Base-by-base conservation (phyloP, 345 rosid genomes). In the Aquilaria sinensis region DNA sequence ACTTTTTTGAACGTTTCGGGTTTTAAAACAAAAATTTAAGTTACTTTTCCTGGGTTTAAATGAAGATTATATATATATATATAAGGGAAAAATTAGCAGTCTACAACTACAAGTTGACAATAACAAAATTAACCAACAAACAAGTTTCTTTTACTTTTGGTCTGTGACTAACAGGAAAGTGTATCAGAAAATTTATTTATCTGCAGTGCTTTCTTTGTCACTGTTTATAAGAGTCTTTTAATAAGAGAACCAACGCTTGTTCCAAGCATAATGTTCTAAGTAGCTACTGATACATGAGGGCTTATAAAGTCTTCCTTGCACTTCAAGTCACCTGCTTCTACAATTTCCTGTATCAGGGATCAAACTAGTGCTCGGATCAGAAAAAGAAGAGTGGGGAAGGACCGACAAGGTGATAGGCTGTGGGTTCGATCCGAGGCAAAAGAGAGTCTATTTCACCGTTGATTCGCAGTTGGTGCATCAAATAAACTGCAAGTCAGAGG, bases 341-440 rank as follows among this genome's bases (percentile, higher is more conserved):
- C 33, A n/a, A 12, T 11, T 31, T 37, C 29, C 60, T 58, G 37
- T 67, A 71, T 15, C 75, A 93, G 98, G 94, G n/a, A 82, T 72
- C 64, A 77, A 90, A 56, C 78, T 88, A 9, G 87, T 73, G 30
- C 66, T 75, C 31, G 85, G 76, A 75, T 74, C 87, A 0, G 82
- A 78, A 64, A 75, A 75, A 63, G 64, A 77, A 46, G 84, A 83
- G 2, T 83, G 82, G 89, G 83, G 76, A 56, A 72, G 56, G 60
- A 29, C 46, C 14, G 80, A 77, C 30, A 80, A 64, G 70, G 87
- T 81, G 58, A 78, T 86, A 3, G 93, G 93, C 1, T 86, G 93
- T 48, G 93, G 93, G 56, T 83, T 76, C 55, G 83, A 80, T 71
- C 89, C 93, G 1, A 77, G 74, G 75, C 70, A 78, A 51, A 86